A percentile compares a stretch with the other conserved stretches of the same genome.
Conservation (phyloP, 768 basidiomycete genomes). For the Amyloporia xantha region DNA sequence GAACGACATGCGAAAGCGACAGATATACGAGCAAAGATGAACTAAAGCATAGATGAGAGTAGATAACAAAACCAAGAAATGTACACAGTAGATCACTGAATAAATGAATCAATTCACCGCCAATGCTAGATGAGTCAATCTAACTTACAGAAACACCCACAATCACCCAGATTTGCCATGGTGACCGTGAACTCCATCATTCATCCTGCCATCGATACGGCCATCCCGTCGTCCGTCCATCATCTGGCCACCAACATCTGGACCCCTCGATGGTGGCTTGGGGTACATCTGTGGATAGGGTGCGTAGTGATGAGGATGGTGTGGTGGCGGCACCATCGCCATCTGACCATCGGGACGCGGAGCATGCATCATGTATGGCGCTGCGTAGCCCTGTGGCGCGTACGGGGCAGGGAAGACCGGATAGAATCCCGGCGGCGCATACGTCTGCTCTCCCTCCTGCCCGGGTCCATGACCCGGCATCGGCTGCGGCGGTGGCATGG, state of each 20-base stretch:
- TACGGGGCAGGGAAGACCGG: slow-evolving; percentile 42
- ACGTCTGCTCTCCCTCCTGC: slow-evolving; percentile 36
- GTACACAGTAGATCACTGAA: too few relatives aligned
- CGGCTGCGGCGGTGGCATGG: slow-evolving; percentile 32
- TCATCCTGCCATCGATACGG: slow-evolving; percentile 8
- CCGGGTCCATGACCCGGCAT: slow-evolving; percentile 26
- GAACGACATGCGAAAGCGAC: not conserved
- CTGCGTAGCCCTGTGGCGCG: slow-evolving; percentile 38
- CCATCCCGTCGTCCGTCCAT: slow-evolving; percentile 10
- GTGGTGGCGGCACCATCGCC: slow-evolving; percentile 4
- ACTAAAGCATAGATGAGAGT: not conserved
- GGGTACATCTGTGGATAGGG: slow-evolving; percentile 33
- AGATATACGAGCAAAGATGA: not conserved
- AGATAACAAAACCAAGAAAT: not conserved
- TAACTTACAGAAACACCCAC: too few relatives aligned
- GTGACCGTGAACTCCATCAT: not conserved
- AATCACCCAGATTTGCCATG: slow-evolving; percentile 3
- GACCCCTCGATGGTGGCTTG: slow-evolving; percentile 30
- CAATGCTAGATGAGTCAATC: too few relatives aligned
- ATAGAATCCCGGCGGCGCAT: slow-evolving; percentile 35
- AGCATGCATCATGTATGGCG: slow-evolving; percentile 41
- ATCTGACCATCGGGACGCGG: slow-evolving; percentile 13
- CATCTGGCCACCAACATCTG: slow-evolving; percentile 11
- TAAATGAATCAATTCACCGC: too few relatives aligned
- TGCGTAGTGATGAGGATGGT: slow-evolving; percentile 26